Evolutionary conservation across 805 yeast genomes (phyloP).

Genomic region (Metschnikowia cubensis): DNA sequence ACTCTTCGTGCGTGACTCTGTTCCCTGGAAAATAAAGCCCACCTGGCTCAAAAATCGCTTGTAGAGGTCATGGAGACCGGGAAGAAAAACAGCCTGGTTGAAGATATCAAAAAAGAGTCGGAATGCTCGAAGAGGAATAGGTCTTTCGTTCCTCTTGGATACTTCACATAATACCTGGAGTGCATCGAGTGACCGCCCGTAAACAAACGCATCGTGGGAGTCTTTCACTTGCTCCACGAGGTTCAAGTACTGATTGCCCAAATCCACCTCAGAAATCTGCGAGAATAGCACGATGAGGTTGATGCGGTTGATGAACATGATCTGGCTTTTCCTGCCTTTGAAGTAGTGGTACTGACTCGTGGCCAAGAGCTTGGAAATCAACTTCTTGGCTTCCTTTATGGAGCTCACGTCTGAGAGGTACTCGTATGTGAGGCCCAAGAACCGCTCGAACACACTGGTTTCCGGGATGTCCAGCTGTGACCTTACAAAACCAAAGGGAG

Average conservation of each 20-base stretch:
- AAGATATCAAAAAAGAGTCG: slow-evolving; percentile 14
- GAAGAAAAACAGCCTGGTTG: slow-evolving; percentile 3
- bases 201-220: slow-evolving; percentile 23
- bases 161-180: slow-evolving; percentile 19
- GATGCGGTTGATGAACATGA: slow-evolving; percentile 35
- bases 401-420: slow-evolving; percentile 26
- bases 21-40: slow-evolving; percentile 9
- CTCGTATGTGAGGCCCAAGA: slow-evolving; percentile 33
- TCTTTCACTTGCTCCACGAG: slow-evolving; percentile 23
- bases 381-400: slow-evolving; percentile 24
- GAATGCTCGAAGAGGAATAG: slow-evolving; percentile 22
- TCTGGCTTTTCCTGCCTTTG: slow-evolving; percentile 23
- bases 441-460: slow-evolving; percentile 30
- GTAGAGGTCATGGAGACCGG: slow-evolving; percentile 5
- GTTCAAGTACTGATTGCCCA: slow-evolving; percentile 25
- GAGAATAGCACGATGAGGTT: slow-evolving; percentile 33
- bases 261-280: slow-evolving; percentile 33
- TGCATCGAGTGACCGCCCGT: slow-evolving; percentile 22
- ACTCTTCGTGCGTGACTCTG: not conserved
- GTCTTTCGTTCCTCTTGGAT: slow-evolving; percentile 9
- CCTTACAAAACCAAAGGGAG: slow-evolving; percentile 19
- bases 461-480: slow-evolving; percentile 27
- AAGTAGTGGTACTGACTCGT: slow-evolving; percentile 35
- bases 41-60: slow-evolving; percentile 1
- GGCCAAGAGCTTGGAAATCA: slow-evolving; percentile 34